Percentiles rank a stretch among this genome's conserved stretches.
phyloP scores from a whole-genome alignment of 129 eudicot species.

The Pulicaria dysenterica region DNA sequence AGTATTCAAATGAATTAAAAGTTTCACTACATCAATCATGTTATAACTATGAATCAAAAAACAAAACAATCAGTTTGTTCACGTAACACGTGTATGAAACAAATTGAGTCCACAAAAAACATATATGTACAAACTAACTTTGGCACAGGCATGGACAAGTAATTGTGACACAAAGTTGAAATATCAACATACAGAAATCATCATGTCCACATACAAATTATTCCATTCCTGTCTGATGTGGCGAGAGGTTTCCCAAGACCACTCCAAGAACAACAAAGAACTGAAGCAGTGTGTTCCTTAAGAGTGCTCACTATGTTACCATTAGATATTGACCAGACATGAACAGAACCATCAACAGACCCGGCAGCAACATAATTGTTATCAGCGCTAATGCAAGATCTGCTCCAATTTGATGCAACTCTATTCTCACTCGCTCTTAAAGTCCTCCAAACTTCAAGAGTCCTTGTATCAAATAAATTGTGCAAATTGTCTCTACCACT shows the following conservation, averaged over 20 bases:
- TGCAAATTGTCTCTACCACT: constrained; percentile 96
- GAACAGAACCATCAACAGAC: constrained; percentile 80
- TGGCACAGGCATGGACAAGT: too few relatives aligned
- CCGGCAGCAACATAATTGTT: constrained; percentile 92
- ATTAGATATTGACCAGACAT: constrained; percentile 71
- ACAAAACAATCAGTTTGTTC: constrained; percentile 21
- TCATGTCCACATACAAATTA: constrained; percentile 75
- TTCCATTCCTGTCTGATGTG: constrained; percentile 72
- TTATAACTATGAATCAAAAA: constrained; percentile 10
- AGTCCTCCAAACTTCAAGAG: constrained; percentile 74
- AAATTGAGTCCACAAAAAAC: not conserved
- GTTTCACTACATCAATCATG: not conserved
- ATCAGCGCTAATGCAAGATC: constrained; percentile 94
- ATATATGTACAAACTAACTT: constrained; percentile 27
- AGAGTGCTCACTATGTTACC: constrained; percentile 71
- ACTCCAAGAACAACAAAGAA: constrained; percentile 92
- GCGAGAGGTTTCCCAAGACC: constrained; percentile 87
- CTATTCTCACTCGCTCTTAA: constrained; percentile 72
- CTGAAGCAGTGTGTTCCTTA: constrained; percentile 74
- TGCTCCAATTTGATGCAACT: constrained; percentile 96
- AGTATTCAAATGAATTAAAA: constrained; percentile 8
- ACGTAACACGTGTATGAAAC: not conserved
- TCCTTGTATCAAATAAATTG: constrained; percentile 76
- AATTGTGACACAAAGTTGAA: not conserved
- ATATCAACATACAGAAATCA: not conserved